Percentiles rank a stretch among this genome's conserved stretches.
Evolutionary conservation across 257 asterid species (phyloP).

Genomic region (Linderniella brevidens): DNA sequence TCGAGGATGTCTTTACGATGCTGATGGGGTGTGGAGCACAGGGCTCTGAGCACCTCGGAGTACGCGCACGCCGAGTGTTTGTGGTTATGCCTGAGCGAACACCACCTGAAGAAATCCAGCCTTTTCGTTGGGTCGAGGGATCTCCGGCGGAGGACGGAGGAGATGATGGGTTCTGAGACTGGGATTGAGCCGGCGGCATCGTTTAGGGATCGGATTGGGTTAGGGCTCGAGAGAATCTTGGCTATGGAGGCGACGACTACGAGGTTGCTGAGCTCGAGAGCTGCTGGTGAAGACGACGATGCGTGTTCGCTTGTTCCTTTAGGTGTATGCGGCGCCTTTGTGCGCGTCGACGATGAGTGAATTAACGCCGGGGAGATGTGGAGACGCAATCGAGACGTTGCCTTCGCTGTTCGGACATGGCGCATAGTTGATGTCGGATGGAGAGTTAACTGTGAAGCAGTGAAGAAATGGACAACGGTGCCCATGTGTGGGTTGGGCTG

Average conservation of each 20-base stretch:
- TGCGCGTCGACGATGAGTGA: too few species aligned
- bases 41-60: constrained; percentile 39
- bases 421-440: too few species aligned
- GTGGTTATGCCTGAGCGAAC: constrained; percentile 44
- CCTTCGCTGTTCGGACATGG: too few species aligned
- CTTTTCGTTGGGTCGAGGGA: constrained; percentile 39
- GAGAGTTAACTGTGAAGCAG: too few species aligned
- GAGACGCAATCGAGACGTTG: too few species aligned
- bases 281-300: constrained; percentile 5
- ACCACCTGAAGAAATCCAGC: constrained; percentile 64
- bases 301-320: too few species aligned
- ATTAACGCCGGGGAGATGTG: too few species aligned
- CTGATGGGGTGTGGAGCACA: constrained; percentile 27
- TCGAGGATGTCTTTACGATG: constrained; percentile 33
- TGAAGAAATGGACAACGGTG: too few species aligned
- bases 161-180: constrained; percentile 47
- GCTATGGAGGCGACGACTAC: constrained; percentile 53
- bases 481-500: too few species aligned
- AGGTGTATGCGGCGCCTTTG: too few species aligned
- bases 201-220: constrained; percentile 43
- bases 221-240: constrained; percentile 50
- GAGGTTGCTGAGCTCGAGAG: constrained; percentile 32
- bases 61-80: constrained; percentile 52
- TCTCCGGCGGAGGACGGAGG: constrained; percentile 42
- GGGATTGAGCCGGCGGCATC: constrained; percentile 21